These are phyloP conservation scores for Ilyonectria destructans DNA, from an alignment of 2,329 filamentous ascomycete genomes.

Conservation along the genomic window DNA sequence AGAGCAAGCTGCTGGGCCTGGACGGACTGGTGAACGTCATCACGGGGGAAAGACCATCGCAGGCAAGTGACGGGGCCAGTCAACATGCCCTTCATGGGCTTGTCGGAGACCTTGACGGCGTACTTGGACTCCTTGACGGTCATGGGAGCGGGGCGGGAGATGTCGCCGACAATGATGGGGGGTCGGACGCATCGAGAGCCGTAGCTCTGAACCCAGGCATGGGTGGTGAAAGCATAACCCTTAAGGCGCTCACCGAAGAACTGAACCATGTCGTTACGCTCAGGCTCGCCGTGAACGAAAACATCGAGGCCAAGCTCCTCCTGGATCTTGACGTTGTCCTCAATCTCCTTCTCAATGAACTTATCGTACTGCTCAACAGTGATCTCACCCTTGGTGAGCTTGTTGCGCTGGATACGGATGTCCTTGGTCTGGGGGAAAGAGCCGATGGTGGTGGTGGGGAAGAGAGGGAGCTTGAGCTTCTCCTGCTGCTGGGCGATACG, in stretches of 20 bases:
- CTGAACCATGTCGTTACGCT: conserved; percentile 99
- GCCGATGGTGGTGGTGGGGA: conserved; percentile 99
- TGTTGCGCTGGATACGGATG: conserved; percentile 96
- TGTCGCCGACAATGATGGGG: conserved; percentile 98
- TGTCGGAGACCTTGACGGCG: conserved; percentile 94
- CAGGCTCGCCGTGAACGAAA: conserved; percentile 97
- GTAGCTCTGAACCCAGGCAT: conserved; percentile 99
- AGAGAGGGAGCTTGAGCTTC: conserved; percentile 93
- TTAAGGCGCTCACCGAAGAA: conserved; percentile 99
- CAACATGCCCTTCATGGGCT: conserved; percentile 99
- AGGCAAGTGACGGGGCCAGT: conserved; percentile 99
- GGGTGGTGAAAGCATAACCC: conserved; percentile 98
- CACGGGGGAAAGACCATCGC: conserved; percentile 99
- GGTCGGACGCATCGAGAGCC: conserved; percentile 98
- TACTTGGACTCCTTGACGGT: conserved; percentile 99
- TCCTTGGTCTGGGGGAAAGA: conserved; percentile 99
- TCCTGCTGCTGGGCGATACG: conserved; percentile 92
- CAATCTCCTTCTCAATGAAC: conserved; percentile 99
- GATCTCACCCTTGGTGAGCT: conserved; percentile 99
- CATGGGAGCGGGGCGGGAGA: conserved; percentile 97
- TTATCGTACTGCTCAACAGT: conserved; percentile 93
- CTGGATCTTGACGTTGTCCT: conserved; percentile 95
- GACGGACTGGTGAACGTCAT: conserved; percentile 98
- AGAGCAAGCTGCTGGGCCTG: conserved; percentile 99
- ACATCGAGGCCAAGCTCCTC: conserved; percentile 98